phyloP scores from a whole-genome alignment of 805 yeast species.

The Zygotorulaspora chibaensis region DNA sequence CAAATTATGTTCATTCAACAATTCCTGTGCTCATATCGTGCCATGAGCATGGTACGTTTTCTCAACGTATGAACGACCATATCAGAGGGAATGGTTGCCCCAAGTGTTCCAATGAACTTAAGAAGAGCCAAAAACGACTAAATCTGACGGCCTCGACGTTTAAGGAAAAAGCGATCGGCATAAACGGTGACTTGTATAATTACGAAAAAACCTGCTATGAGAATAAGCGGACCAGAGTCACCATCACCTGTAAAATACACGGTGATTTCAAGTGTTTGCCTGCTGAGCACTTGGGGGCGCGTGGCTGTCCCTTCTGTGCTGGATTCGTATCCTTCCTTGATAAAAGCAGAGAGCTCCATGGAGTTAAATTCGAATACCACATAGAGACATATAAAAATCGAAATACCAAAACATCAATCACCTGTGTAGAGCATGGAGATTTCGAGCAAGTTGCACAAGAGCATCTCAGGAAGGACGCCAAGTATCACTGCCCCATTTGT shows the following conservation, averaged over 20 bases:
- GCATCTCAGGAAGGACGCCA: neutral
- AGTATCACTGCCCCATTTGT: neutral
- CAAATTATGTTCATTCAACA: neutral
- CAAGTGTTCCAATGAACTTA: neutral
- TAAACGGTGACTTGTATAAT: neutral
- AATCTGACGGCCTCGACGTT: neutral
- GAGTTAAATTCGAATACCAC: neutral
- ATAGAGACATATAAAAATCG: neutral
- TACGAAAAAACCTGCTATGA: neutral
- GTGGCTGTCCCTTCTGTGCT: neutral
- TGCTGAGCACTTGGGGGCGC: neutral
- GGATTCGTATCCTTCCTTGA: neutral
- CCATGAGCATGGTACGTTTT: neutral
- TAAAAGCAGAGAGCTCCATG: neutral
- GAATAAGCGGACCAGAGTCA: neutral
- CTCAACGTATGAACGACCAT: neutral
- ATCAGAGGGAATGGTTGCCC: neutral
- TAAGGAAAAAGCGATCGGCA: neutral
- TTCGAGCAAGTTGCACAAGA: neutral
- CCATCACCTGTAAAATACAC: neutral
- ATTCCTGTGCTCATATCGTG: neutral
- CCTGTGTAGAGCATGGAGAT: constrained; percentile 1
- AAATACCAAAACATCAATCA: neutral
- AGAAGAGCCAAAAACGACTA: neutral
- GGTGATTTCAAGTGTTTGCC: neutral